A percentile compares a stretch with the other conserved stretches of the same genome.
Conservation (phyloP, 1,284 basidiomycete species). For the Cryptococcus amylolentus region DNA sequence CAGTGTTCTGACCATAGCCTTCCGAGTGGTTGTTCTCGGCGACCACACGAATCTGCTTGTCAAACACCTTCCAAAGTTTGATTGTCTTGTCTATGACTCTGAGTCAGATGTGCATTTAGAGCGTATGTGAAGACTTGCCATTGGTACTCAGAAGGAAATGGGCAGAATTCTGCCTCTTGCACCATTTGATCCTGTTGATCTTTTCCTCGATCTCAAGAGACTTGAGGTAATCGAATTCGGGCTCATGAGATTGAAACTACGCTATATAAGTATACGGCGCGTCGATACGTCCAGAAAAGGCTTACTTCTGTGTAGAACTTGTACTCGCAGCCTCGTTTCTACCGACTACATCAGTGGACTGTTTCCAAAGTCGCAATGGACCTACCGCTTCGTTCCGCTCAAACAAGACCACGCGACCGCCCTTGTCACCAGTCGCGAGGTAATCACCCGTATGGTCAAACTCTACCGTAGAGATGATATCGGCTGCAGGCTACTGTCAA, state of each 20-base stretch:
- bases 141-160: constrained; percentile 98
- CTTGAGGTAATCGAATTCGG: constrained; percentile 99
- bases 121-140: constrained; percentile 56
- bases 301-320: constrained; percentile 93
- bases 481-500: constrained; percentile 59
- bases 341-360: neutral
- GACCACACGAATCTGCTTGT: constrained; percentile 93
- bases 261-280: neutral
- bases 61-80: constrained; percentile 99
- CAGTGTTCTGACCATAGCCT: constrained; percentile 57
- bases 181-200: constrained; percentile 99
- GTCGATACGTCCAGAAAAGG: neutral
- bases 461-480: constrained; percentile 99
- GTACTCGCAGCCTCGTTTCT: constrained; percentile 99
- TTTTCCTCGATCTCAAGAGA: constrained; percentile 99
- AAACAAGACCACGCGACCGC: constrained; percentile 96
- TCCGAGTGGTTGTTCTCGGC: constrained; percentile 93
- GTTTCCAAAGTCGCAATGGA: constrained; percentile 20
- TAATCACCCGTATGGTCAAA: constrained; percentile 99
- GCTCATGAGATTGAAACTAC: constrained; percentile 91
- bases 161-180: constrained; percentile 93
- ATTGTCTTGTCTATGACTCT: constrained; percentile 87
- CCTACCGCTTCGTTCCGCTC: constrained; percentile 95
- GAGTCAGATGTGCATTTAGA: neutral
- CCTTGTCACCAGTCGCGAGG: constrained; percentile 98